phyloP scores from a whole-genome alignment of 2,329 filamentous ascomycete species.

The Hymenoscyphus occultus region DNA sequence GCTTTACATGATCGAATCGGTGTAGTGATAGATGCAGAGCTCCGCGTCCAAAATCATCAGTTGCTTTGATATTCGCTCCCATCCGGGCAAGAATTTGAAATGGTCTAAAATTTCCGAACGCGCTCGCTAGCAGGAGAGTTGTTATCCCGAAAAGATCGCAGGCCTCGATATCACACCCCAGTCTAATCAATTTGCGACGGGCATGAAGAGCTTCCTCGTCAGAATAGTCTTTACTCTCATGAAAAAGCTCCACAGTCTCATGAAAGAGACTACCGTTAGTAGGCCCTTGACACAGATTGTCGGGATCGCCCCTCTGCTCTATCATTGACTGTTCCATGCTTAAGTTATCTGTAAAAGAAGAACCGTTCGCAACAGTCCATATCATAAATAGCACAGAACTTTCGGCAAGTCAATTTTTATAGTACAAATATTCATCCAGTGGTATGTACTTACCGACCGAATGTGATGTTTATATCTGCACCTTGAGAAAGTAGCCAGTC shows the following conservation, averaged over 20 bases:
- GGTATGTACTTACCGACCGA: neutral
- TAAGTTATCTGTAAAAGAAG: fast-evolving
- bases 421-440: too few relatives aligned
- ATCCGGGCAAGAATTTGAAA: neutral
- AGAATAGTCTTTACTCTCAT: neutral
- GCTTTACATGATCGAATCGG: too few relatives aligned
- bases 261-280: neutral
- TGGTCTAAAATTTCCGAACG: neutral
- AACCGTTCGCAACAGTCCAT: neutral
- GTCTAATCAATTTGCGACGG: neutral
- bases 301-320: neutral
- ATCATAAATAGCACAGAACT: neutral
- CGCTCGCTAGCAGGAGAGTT: neutral
- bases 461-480: too few relatives aligned
- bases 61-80: neutral
- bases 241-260: neutral
- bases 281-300: too few relatives aligned
- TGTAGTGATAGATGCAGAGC: too few relatives aligned
- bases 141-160: neutral
- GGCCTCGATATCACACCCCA: neutral
- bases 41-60: neutral
- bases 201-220: neutral
- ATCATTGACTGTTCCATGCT: neutral
- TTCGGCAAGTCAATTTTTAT: neutral
- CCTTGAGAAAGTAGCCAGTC: neutral